A percentile compares a stretch with the other conserved stretches of the same genome.
Evolutionary conservation across 352 stramenopile genomes (phyloP).

Genomic region (Phytophthora pseudosyringae): DNA sequence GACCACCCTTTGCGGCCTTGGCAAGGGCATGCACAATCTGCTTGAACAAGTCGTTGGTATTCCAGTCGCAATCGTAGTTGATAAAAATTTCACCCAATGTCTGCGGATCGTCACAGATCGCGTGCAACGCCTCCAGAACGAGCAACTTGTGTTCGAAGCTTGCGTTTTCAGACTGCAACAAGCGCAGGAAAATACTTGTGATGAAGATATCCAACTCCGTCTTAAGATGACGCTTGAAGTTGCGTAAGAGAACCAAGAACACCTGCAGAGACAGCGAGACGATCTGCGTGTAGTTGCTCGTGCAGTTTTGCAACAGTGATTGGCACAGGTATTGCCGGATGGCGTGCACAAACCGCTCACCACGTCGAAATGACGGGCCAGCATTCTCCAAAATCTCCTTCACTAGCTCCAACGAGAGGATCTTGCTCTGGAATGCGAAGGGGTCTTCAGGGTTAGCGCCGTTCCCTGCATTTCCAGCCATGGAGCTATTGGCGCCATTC

Average conservation of each 20-base stretch:
- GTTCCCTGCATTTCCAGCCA: conserved; percentile 26
- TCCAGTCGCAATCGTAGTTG: conserved; percentile 99
- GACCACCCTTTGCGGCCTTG: conserved; percentile 94
- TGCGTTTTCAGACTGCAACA: conserved; percentile 97
- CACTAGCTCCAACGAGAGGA: conserved; percentile 97
- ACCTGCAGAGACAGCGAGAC: conserved; percentile 97
- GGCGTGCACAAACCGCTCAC: conserved; percentile 97
- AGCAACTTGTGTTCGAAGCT: conserved; percentile 98
- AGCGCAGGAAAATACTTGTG: conserved; percentile 97
- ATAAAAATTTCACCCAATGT: conserved; percentile 98
- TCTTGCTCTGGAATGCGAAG: conserved; percentile 96
- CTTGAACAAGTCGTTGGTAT: conserved; percentile 97
- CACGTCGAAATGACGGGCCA: conserved; percentile 93
- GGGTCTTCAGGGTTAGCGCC: conserved; percentile 80
- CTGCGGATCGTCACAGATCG: conserved; percentile 94
- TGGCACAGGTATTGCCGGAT: conserved; percentile 97
- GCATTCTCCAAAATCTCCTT: conserved; percentile 97
- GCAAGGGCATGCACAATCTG: conserved; percentile 97
- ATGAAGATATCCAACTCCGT: conserved; percentile 99
- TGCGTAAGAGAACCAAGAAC: conserved; percentile 96
- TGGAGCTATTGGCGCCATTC: conserved; percentile 27
- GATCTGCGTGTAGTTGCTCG: conserved; percentile 96
- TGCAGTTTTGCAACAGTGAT: conserved; percentile 98
- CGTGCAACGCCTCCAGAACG: conserved; percentile 96
- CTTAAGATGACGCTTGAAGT: conserved; percentile 96